Conservation (phyloP, 108 stramenopile species). For the Pseudonitzschia delicatissima region DNA sequence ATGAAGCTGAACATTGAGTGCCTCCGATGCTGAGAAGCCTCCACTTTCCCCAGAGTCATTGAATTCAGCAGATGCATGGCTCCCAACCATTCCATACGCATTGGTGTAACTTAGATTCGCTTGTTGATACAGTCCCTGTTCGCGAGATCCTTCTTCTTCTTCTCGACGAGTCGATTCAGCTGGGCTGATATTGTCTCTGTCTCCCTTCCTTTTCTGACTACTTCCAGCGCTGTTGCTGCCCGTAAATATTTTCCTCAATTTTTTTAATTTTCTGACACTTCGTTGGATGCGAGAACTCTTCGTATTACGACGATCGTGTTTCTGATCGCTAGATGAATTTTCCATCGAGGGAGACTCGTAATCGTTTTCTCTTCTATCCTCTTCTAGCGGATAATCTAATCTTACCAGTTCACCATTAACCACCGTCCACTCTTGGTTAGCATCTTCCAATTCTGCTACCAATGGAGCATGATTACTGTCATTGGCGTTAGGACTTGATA, state of each 20-base stretch:
- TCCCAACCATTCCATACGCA: too few species aligned
- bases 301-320: background rate
- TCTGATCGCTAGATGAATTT: background rate
- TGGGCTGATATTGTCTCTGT: too few species aligned
- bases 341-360: conserved; percentile 5
- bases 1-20: too few species aligned
- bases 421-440: conserved; percentile 28
- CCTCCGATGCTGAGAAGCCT: too few species aligned
- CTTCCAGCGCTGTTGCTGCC: background rate
- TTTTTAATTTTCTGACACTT: conserved; percentile 21
- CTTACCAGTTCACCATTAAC: conserved; percentile 48
- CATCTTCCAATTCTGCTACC: conserved; percentile 9
- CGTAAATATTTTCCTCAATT: conserved; percentile 29
- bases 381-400: background rate
- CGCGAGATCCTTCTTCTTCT: too few species aligned
- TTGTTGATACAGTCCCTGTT: too few species aligned
- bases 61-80: too few species aligned
- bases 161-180: too few species aligned
- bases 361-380: background rate
- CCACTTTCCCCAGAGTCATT: too few species aligned
- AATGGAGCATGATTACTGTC: background rate
- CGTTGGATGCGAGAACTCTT: conserved; percentile 18
- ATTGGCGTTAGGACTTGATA: background rate
- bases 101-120: too few species aligned
- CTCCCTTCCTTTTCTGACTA: conserved; percentile 7